Evolutionary conservation across 2,329 filamentous ascomycete genomes (phyloP).

Genomic region (Zymoseptoria tritici): DNA sequence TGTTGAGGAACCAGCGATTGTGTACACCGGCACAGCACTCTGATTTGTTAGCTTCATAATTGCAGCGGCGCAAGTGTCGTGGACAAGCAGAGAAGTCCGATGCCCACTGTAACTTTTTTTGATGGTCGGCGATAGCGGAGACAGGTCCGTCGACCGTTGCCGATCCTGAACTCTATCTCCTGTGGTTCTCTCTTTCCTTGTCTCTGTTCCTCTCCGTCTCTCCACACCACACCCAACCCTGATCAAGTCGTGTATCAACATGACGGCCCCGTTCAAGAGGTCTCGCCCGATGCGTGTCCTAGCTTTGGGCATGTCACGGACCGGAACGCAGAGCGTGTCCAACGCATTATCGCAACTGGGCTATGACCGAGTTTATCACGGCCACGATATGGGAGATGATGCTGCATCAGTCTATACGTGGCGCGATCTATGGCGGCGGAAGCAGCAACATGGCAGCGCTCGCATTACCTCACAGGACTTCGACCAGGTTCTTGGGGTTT

Average conservation of each 20-base stretch:
- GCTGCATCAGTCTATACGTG: slow-evolving; percentile 11
- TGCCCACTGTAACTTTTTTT: neutral
- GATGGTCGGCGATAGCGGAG: neutral
- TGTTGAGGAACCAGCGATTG: slow-evolving; percentile 83
- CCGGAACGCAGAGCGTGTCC: slow-evolving; percentile 20
- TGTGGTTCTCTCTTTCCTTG: neutral
- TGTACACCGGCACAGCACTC: slow-evolving; percentile 83
- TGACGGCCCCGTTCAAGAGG: neutral
- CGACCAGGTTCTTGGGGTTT: slow-evolving; percentile 9
- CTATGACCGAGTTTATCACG: slow-evolving; percentile 18
- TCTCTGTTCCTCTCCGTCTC: neutral
- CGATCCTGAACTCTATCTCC: neutral
- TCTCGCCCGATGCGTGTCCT: slow-evolving; percentile 17
- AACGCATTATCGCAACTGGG: slow-evolving; percentile 14
- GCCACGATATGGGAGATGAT: slow-evolving; percentile 13
- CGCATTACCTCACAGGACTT: slow-evolving; percentile 3
- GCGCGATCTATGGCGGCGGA: slow-evolving; percentile 7
- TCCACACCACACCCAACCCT: neutral
- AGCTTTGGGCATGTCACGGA: slow-evolving; percentile 18
- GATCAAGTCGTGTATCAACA: slow-evolving; percentile 28
- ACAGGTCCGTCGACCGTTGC: neutral
- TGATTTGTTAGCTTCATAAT: slow-evolving; percentile 75
- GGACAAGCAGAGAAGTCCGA: neutral
- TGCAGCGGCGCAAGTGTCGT: neutral
- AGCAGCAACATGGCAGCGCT: slow-evolving; percentile 4